Evolutionary conservation across 2,329 filamentous ascomycete genomes (phyloP), one percentile per base, ranked within the genome.

Genomic region (Trichophyton verrucosum): DNA sequence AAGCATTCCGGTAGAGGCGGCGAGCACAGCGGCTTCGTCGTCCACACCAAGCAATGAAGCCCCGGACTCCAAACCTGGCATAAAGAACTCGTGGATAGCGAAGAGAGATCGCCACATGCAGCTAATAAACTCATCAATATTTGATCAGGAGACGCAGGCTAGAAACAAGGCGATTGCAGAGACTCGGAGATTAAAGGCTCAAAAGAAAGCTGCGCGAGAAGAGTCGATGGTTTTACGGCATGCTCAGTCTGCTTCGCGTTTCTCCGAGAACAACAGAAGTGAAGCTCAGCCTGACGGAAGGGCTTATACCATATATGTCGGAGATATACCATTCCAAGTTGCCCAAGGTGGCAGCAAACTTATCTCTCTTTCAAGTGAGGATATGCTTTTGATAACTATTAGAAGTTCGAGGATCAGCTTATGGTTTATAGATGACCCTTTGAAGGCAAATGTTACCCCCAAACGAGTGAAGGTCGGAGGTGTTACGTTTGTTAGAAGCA

Each of bases 401-500:
- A 46, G 58, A 30, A 24, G 61, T 58, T 64, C 58, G 59, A 68
- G 67, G 70, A 64, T 69, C 85, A 81, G 79, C 73, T 76, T 70
- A 76, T 72, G 65, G 63, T 65, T 70, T 24, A 60, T 73, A 80
- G 78, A 74, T 73, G 83, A 86, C 66, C 75, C 78, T 55, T 83
- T 85, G 68, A 77, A 81, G 42, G 80, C 82, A 60, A 83, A 81
- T 59, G 78, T 81, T 56, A 95, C 90, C 1, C 91, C 91, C 0
- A 94, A 91, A 74, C 82, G 80, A 64, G 81, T 86, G 46, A 76
- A 78, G 4, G 78, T 95, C 63, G 88, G 87, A 59, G 89, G 89
- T 47, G 88, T 95, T 68, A 85, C 82, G 65, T 96, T 95, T 71
- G 81, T 89, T 68, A 83, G 91, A 66, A 95, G 89, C 73, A 95